Base-by-base conservation (phyloP, 306 rosid species). In the Lotus japonicus region DNA sequence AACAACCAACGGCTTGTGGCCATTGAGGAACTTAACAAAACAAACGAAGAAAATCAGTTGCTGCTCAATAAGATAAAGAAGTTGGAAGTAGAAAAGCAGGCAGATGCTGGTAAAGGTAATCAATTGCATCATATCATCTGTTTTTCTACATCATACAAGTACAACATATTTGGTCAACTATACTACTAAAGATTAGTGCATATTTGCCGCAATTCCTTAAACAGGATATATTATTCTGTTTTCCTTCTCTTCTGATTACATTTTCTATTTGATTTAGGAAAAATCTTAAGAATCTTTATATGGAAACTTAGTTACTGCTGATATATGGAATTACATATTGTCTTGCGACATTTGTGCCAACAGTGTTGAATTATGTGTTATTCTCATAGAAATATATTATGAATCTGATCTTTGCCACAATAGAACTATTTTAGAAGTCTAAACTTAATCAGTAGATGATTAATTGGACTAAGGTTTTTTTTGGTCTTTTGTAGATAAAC, bases 1-100 rank as follows among this genome's bases (percentile, higher is more conserved):
- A 84, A 92, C 75, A 81, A 81, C 49, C 86, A 85, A 17, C 92
- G 96, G 33, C 79, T 71, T 31, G 55, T 52, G 82, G 96, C 95
- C 13, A 44, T 84, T 9, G 86, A 85, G 80, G 89, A 85, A 76
- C 85, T 87, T 59, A 72, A 76, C 77, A 81, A 70, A 76, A 52
- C 68, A 9, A 85, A 75, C 68, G 44, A 35, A 58, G 96, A 89
- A 81, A 89, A 87, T 6, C 67, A 73, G 58, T 77, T 42, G 11
- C 61, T 89, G 68, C 73, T 87, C 6, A 68, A 66, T 46, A 83
- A 28, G 87, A 72, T 92, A 17, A 75, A 79, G 76, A 79, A 81
- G 44, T 74, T 92, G 62, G 89, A 84, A 81, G 72, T 64, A 19
- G 88, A 84, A 81, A 92, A 75, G 68, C 83, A 73, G 58, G 72